Evolutionary conservation across 768 basidiomycete species (phyloP), one percentile per base, ranked within the genome.

Genomic region (Suillus ampliporus): DNA sequence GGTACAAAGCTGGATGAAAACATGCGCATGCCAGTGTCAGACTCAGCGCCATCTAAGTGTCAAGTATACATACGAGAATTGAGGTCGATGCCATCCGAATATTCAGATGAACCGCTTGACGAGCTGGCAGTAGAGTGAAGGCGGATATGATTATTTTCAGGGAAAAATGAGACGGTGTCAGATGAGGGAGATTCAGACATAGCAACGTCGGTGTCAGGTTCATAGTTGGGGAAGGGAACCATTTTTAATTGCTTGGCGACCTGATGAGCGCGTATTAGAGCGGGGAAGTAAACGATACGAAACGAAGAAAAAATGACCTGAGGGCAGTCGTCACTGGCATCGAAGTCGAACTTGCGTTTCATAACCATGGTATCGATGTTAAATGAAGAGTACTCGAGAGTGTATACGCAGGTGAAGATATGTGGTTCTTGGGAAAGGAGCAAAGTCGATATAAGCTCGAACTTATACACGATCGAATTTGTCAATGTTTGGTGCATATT

Each of bases 261-360:
- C 86, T 88, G 67, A 37, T 58, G 38, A 37, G 48, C 11, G 58
- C 43, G 65, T 64, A 67, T 69, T 68, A 61, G 38, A 63, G 62
- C 61, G 58, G 66, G 65, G 61, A 71, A 64, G 47, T 66, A 61
- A 70, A 70, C 64, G 65, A 53, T 48, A 66, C 50, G 61, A 11
- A 17, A 48, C 21, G 41, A 57, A n/a, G n/a, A 66, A 61, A 67
- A 66, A 68, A 26, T 68, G 3, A 88, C 88, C 65, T 74, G 82
- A 65, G 79, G 83, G 59, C 76, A 79, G 64, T 79, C 78, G 68
- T 86, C 86, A 62, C 85, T 83, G 21, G 78, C 71, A 63, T 89
- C 89, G 21, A 79, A 67, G 57, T 88, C 85, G 57, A 90, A 80
- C 79, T 94, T 94, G 73, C 92, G 84, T 76, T 94, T 94, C 72